These are phyloP conservation scores for Monosporozyma solicola DNA, from an alignment of 805 yeast genomes.

Conservation along the genomic window DNA sequence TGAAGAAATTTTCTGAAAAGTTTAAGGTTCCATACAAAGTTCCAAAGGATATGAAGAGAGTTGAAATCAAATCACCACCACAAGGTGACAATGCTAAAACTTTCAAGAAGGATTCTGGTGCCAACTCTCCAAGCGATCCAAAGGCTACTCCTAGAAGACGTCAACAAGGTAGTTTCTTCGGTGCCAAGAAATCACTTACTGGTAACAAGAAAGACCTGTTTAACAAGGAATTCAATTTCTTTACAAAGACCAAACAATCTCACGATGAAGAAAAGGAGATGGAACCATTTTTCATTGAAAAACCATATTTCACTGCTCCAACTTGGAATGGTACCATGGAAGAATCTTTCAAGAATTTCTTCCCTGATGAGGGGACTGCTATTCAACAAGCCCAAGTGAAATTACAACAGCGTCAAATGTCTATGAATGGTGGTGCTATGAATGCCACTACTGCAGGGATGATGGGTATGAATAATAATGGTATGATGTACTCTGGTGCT, in stretches of 20 bases:
- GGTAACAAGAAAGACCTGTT: conserved; percentile 30
- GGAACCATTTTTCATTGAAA: conserved; percentile 41
- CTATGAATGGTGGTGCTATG: conserved; percentile 9
- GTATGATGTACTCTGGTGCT: conserved; percentile 9
- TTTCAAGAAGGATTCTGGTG: background rate
- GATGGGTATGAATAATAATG: background rate
- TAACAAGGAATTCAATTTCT: conserved; percentile 42
- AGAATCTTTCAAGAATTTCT: conserved; percentile 44
- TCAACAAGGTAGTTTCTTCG: conserved; percentile 31
- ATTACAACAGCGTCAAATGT: conserved; percentile 28
- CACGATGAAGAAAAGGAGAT: conserved; percentile 24
- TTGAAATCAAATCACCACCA: background rate
- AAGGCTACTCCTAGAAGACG: conserved; percentile 22
- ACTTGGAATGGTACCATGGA: conserved; percentile 61
- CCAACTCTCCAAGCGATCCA: background rate
- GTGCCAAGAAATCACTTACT: conserved; percentile 29
- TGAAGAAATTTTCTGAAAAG: conserved; percentile 71
- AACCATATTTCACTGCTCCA: conserved; percentile 65
- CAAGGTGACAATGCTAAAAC: background rate
- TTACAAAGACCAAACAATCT: conserved; percentile 37
- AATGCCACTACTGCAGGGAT: conserved; percentile 7
- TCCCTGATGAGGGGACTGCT: conserved; percentile 35
- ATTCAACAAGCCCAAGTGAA: conserved; percentile 24
- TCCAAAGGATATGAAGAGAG: conserved; percentile 35
- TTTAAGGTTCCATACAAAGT: conserved; percentile 60